phyloP scores from a whole-genome alignment of 2,329 filamentous ascomycete species.

The Pseudogymnoascus sp. region DNA sequence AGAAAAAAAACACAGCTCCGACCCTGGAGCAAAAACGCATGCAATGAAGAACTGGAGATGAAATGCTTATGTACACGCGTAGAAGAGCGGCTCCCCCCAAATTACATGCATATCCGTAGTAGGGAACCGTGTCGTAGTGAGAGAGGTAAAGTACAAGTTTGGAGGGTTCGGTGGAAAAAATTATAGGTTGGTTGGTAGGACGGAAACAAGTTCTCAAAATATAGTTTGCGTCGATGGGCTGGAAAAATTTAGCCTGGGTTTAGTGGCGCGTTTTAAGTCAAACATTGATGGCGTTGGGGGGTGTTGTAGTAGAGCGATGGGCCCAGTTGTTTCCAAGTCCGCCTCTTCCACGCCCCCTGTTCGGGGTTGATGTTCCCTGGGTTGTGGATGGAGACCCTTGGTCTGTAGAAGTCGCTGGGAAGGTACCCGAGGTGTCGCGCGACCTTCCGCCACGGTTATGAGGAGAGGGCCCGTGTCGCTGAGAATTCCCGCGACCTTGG shows the following conservation, averaged over 20 bases:
- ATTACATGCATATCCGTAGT: slow-evolving; percentile 8
- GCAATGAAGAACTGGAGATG: slow-evolving; percentile 3
- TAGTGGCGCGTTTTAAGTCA: slow-evolving; percentile 6
- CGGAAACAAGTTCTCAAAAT: slow-evolving; percentile 6
- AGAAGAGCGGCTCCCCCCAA: slow-evolving; percentile 5
- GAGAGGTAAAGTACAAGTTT: slow-evolving; percentile 8
- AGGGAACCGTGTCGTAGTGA: not conserved
- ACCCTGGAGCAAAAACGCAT: slow-evolving; percentile 7
- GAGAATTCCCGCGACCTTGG: slow-evolving; percentile 18
- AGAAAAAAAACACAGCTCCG: slow-evolving; percentile 1
- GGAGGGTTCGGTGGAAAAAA: slow-evolving; percentile 5
- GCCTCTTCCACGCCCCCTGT: slow-evolving; percentile 21
- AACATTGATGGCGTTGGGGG: slow-evolving; percentile 4
- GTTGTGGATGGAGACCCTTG: slow-evolving; percentile 17
- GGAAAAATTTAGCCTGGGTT: not conserved
- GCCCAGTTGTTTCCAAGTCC: slow-evolving; percentile 14
- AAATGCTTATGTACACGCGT: slow-evolving; percentile 5
- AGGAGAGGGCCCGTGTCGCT: slow-evolving; percentile 21
- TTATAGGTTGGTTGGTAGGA: not conserved
- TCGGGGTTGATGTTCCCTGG: slow-evolving; percentile 15
- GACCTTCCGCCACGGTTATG: slow-evolving; percentile 24
- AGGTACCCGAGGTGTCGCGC: slow-evolving; percentile 21
- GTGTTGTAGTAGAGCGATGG: not conserved
- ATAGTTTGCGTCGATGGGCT: slow-evolving; percentile 4
- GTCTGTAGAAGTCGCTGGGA: slow-evolving; percentile 21